Base-by-base conservation (phyloP, 805 yeast species). In the Crinitomyces ghanaensis region DNA sequence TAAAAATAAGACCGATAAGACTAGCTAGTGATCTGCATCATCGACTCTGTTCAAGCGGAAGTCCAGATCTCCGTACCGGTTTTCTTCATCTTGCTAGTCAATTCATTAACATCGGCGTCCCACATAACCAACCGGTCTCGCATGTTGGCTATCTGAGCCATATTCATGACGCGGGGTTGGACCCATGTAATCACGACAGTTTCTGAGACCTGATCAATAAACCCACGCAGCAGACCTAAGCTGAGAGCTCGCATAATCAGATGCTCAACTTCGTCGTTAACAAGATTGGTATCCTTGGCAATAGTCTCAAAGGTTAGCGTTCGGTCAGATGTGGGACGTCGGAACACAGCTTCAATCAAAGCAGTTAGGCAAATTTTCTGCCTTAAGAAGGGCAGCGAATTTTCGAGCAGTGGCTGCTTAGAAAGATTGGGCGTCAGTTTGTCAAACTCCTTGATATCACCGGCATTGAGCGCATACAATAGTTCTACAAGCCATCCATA, bases 361-460 rank as follows among this genome's bases (percentile, higher is more conserved):
- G 95, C 74, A 83, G 85, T 85, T 39, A 93, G 72, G 53, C 95
- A 82, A 42, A 91, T 79, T 58, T 91, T 91, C 57, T 85, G 94
- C 53, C 77, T 74, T 46, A 91, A 65, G 50, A 86, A 84, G 8
- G 70, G 62, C 45, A 74, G 70, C 36, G 74, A 67, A 29, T 61
- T 57, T 21, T 68, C 62, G 33, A 88, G 65, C 35, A 75, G 58
- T 24, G 86, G 80, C 17, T 66, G 57, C 39, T 63, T 58, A 26
- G 58, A 48, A 31, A 68, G 41, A 40, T 67, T 55, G 19, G 58
- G 49, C 46, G 56, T 34, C 62, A 66, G 55, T 44, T 54, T 50
- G 44, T 78, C 75, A 56, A 85, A 88, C 27, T 63, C 62, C 7
- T 59, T 51, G 50, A 88, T 72, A 51, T 85, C 76, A 26, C 97